Evolutionary conservation across 768 basidiomycete species (phyloP), one percentile per base, ranked within the genome.

Genomic region (Panellus pusillus): DNA sequence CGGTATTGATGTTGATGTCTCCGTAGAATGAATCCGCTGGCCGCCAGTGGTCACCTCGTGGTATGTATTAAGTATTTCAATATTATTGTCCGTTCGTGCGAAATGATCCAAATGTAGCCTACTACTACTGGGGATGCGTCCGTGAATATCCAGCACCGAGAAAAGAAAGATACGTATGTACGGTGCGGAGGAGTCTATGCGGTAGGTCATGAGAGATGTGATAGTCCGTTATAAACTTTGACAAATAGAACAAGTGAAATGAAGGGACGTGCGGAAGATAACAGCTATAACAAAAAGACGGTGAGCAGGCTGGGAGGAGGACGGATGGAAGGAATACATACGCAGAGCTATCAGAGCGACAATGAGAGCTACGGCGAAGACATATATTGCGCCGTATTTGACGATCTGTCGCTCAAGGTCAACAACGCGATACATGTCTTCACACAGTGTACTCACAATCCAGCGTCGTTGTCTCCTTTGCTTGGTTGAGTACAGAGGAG

Each of bases 401-500:
- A 91, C 76, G 59, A 92, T 83, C 88, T 90, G 59, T 18, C 38
- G 14, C 19, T 4, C 6, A 24, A 31, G 2, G 47, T 62, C 43
- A 52, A 11, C 19, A 1, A 13, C 42, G 44, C 15, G 11, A 24
- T 24, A 24, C 24, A 24, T 6, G 24, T 24, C 9, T 17, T 17
- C 41, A 32, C 6, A 28, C 13, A 28, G 15, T 29, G 2, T 27
- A 77, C 84, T 69, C 66, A 96, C 92, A 64, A 95, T 94, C 80
- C 87, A 87, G 52, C 92, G 85, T 49, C 95, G 87, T 67, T 93
- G 91, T 67, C 83, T 83, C 71, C 87, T 88, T 73, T 95, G 90
- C 72, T 92, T 93, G 68, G 91, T 79, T 39, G 89, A 89, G 72
- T 91, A 98, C 63, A 98, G 74, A 1, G 94, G 93, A 2, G 94